phyloP scores from a whole-genome alignment of 164 flowering plant species.

The Sextonia rubra region DNA sequence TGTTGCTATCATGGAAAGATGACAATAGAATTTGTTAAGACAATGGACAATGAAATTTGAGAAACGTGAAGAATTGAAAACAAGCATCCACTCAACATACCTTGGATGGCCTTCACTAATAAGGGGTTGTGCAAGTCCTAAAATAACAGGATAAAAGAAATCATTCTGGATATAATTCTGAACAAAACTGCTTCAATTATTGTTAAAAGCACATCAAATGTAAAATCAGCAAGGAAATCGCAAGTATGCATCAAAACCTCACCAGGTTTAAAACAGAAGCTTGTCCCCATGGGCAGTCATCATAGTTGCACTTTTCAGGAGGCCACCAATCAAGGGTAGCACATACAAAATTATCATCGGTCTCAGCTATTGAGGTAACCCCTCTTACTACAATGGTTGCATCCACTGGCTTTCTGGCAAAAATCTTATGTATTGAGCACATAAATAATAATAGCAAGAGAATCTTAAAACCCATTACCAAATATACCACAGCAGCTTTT shows the following conservation, averaged over 20 bases:
- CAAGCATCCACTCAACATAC: slow-evolving; percentile 1
- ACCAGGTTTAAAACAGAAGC: slow-evolving; percentile 54
- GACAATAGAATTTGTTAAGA: neutral
- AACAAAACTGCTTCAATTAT: neutral
- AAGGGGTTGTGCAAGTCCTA: slow-evolving; percentile 10
- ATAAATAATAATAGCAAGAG: slow-evolving; percentile 31
- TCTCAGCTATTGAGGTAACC: slow-evolving; percentile 36
- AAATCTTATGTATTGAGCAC: slow-evolving; percentile 27
- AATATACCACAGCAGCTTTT: neutral
- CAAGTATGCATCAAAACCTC: neutral
- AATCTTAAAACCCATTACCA: slow-evolving; percentile 31
- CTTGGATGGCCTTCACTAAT: slow-evolving; percentile 20
- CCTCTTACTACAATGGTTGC: slow-evolving; percentile 24
- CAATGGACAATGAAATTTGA: neutral
- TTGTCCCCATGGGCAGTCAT: slow-evolving; percentile 62
- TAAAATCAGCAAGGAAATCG: too few relatives aligned
- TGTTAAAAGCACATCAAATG: neutral
- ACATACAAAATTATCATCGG: slow-evolving; percentile 60
- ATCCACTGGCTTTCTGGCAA: slow-evolving; percentile 27
- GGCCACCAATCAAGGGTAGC: slow-evolving; percentile 87
- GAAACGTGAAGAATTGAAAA: too few relatives aligned
- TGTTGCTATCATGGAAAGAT: neutral
- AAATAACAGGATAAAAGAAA: neutral
- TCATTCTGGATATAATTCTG: neutral
- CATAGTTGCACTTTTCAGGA: slow-evolving; percentile 47